Conservation (phyloP, 116 monocot genomes). For the Iris pallida region DNA sequence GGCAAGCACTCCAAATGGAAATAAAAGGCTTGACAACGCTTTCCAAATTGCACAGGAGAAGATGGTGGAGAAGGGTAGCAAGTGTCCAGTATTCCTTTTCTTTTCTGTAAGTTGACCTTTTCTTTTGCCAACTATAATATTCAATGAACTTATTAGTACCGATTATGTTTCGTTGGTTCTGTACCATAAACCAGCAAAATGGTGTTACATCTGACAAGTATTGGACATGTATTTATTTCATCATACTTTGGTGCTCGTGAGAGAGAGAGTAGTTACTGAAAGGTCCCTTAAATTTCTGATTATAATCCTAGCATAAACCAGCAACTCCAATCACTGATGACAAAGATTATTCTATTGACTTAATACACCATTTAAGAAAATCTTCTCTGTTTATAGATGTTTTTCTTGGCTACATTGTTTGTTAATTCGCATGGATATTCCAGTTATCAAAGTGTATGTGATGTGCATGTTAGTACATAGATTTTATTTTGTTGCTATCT, state of each 20-base stretch:
- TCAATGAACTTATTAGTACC: no score
- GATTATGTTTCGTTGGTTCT: not conserved
- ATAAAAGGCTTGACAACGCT: conserved; percentile 66
- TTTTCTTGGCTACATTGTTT: no score
- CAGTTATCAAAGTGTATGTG: no score
- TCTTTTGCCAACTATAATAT: not conserved
- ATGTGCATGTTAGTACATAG: no score
- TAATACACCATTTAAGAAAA: no score
- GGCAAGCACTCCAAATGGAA: conserved; percentile 85
- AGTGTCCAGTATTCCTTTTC: conserved; percentile 75
- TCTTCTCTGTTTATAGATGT: no score
- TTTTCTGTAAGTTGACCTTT: conserved; percentile 64
- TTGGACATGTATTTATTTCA: not conserved
- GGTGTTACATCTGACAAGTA: not conserved
- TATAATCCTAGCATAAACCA: not conserved
- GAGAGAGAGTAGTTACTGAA: not conserved
- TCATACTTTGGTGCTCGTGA: not conserved
- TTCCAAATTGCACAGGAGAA: conserved; percentile 61
- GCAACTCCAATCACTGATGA: no score
- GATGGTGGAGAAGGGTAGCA: conserved; percentile 44
- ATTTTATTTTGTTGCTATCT: no score
- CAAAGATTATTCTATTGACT: no score
- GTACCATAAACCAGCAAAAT: not conserved
- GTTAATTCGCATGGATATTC: no score
- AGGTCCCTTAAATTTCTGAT: not conserved